A percentile compares a stretch with the other conserved stretches of the same genome.
Conservation (phyloP, 805 yeast species). For the Myxozyma nipponensis region DNA sequence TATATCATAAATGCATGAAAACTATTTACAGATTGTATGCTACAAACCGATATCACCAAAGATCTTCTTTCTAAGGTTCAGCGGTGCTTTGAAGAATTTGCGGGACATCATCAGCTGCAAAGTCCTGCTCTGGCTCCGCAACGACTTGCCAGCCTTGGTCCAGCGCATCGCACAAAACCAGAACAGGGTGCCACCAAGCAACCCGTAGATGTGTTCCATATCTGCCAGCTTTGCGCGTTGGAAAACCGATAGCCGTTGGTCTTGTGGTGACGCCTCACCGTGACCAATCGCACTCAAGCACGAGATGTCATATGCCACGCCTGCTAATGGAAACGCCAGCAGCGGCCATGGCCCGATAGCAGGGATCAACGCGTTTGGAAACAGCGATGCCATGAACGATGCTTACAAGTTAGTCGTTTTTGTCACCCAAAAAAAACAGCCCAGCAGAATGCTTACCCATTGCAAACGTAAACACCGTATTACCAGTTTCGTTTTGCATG, state of each 20-base stretch:
- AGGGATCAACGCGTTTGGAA: slow-evolving; percentile 14
- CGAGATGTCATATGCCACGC: slow-evolving; percentile 12
- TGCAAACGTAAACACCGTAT: slow-evolving; percentile 15
- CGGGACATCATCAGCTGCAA: slow-evolving; percentile 9
- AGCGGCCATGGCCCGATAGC: slow-evolving; percentile 17
- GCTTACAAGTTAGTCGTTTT: slow-evolving; percentile 1
- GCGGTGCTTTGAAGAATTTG: too few relatives aligned
- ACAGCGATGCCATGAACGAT: slow-evolving; percentile 11
- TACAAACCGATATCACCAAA: too few relatives aligned
- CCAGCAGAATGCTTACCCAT: slow-evolving; percentile 4
- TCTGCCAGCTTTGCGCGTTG: neutral
- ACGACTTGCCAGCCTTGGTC: slow-evolving; percentile 10
- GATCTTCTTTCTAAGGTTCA: too few relatives aligned
- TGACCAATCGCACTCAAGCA: neutral
- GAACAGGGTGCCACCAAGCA: slow-evolving; percentile 11
- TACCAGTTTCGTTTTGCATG: slow-evolving; percentile 8
- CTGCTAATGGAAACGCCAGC: slow-evolving; percentile 13
- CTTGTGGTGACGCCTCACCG: neutral
- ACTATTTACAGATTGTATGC: too few relatives aligned
- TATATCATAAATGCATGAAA: too few relatives aligned
- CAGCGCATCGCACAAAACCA: slow-evolving; percentile 21
- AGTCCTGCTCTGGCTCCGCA: slow-evolving; percentile 11
- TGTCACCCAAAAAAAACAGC: neutral
- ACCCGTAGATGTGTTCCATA: slow-evolving; percentile 18
- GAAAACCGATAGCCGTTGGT: neutral